Evolutionary conservation across 768 basidiomycete species (phyloP).

Genomic region (Omphalotus guepiniiformis): DNA sequence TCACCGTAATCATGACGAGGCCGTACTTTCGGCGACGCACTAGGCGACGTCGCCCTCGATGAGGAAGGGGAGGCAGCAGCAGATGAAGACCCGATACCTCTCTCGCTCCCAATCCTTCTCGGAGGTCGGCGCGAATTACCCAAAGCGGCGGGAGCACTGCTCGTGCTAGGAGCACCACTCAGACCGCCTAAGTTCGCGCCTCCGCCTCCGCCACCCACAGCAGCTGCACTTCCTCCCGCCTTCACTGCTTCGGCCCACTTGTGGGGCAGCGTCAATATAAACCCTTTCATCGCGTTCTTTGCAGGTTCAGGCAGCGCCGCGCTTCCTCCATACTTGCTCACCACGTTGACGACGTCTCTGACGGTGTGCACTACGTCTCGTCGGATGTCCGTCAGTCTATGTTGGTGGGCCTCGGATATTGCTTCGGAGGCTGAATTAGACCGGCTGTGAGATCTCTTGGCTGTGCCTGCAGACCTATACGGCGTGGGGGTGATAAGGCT

Average conservation of each 20-base stretch:
- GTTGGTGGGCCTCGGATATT: constrained; percentile 44
- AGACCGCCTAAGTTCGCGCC: constrained; percentile 15
- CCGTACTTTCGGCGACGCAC: constrained; percentile 18
- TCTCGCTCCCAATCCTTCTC: constrained; percentile 4
- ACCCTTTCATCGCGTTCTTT: constrained; percentile 62
- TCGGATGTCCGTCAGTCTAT: constrained; percentile 69
- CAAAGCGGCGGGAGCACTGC: constrained; percentile 20
- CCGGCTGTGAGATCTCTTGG: constrained; percentile 24
- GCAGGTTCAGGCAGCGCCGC: constrained; percentile 80
- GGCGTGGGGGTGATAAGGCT: constrained; percentile 34
- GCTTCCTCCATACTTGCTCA: constrained; percentile 80
- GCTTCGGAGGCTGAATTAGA: constrained; percentile 10
- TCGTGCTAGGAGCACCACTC: constrained; percentile 33
- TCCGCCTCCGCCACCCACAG: constrained; percentile 10
- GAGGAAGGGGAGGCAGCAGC: constrained; percentile 23
- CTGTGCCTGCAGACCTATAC: constrained; percentile 20
- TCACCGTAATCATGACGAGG: constrained; percentile 5
- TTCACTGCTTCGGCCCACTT: constrained; percentile 56
- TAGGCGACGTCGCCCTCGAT: constrained; percentile 31
- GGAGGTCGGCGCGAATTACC: too few species aligned
- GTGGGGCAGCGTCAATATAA: constrained; percentile 76
- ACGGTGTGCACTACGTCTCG: constrained; percentile 86
- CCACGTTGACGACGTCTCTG: constrained; percentile 83
- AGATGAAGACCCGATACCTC: constrained; percentile 9
- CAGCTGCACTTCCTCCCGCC: not conserved